Evolutionary conservation across 1,284 basidiomycete species (phyloP), one percentile per base, ranked within the genome.

Genomic region (Boletus coffeatus): DNA sequence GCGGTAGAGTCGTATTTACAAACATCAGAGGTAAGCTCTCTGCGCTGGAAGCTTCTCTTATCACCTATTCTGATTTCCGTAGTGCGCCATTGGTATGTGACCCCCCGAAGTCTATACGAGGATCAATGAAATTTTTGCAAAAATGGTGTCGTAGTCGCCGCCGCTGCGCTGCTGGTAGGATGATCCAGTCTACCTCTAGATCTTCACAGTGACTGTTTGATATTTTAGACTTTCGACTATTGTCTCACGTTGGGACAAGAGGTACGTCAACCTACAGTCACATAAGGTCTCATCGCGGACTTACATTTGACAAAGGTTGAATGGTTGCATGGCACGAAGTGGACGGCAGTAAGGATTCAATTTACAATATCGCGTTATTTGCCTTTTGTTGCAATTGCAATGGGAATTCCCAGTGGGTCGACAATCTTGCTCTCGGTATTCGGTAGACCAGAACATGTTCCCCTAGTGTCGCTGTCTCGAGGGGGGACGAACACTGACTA

Each of bases 291-390:
- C 25, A 34, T 39, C 21, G n/a, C 4, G n/a, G 41, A 50, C 34
- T n/a, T 48, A 10, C 6, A 16, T 29, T 56, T 50, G 8, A 1
- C 18, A 41, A 61, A 70, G 69, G 62, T 68, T 5, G 50, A 64
- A 56, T 71, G 62, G 65, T 3, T 71, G 37, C 63, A 64, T 57
- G 60, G 63, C 25, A 64, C 62, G 4, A 60, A 14, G 56, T 71
- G 71, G 69, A 64, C 70, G 14, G 48, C 61, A 6, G 55, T 55
- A 48, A 60, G 70, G 58, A 60, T 68, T 11, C 61, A 70, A 39
- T 73, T 73, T 61, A 18, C 60, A 34, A 21, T 50, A 18, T 64
- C 48, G 25, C 70, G 71, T 25, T 71, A 73, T 61, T 53, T 71
- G 5, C 70, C 71, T 29, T 73, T 73, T 14, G 37, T 63, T 57